These are phyloP conservation scores for Polyplosphaeria fusca DNA, from an alignment of 495 filamentous ascomycete genomes.

Conservation along the genomic window DNA sequence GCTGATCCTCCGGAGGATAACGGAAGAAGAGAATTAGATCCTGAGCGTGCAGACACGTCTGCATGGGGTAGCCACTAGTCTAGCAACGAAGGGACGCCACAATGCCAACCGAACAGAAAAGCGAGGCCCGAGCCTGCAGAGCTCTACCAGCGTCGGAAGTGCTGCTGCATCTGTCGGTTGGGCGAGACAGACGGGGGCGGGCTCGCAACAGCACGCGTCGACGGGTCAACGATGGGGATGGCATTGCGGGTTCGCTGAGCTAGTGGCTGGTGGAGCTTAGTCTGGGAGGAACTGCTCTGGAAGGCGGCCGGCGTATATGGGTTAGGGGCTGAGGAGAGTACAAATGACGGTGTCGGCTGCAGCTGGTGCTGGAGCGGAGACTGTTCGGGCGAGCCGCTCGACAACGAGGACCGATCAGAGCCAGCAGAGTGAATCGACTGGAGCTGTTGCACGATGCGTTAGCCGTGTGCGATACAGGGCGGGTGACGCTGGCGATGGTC, in stretches of 20 bases:
- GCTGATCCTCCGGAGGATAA: constrained; percentile 33
- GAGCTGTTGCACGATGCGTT: constrained; percentile 53
- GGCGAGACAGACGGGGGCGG: constrained; percentile 89
- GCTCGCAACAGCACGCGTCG: constrained; percentile 84
- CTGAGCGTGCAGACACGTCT: background rate
- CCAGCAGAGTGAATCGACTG: constrained; percentile 82
- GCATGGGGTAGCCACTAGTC: constrained; percentile 33
- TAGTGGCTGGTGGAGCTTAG: constrained; percentile 82
- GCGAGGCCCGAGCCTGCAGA: constrained; percentile 16
- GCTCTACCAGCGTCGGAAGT: constrained; percentile 59
- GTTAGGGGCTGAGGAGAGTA: constrained; percentile 72
- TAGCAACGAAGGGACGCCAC: constrained; percentile 39
- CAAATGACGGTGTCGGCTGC: constrained; percentile 74
- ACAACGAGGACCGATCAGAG: constrained; percentile 90
- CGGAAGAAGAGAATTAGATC: constrained; percentile 32
- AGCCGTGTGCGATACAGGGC: constrained; percentile 16
- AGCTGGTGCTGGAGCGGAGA: constrained; percentile 81
- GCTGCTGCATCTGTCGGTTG: constrained; percentile 72
- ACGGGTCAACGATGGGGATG: constrained; percentile 97
- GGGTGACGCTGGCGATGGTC: constrained; percentile 2
- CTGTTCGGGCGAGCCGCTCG: constrained; percentile 89
- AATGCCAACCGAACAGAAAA: constrained; percentile 33
- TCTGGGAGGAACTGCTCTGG: constrained; percentile 52
- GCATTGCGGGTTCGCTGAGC: constrained; percentile 88
- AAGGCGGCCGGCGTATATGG: constrained; percentile 62